These are phyloP conservation scores for Fraxinus sp. DNA, from an alignment of 305 asterid genomes.

Conservation along the genomic window DNA sequence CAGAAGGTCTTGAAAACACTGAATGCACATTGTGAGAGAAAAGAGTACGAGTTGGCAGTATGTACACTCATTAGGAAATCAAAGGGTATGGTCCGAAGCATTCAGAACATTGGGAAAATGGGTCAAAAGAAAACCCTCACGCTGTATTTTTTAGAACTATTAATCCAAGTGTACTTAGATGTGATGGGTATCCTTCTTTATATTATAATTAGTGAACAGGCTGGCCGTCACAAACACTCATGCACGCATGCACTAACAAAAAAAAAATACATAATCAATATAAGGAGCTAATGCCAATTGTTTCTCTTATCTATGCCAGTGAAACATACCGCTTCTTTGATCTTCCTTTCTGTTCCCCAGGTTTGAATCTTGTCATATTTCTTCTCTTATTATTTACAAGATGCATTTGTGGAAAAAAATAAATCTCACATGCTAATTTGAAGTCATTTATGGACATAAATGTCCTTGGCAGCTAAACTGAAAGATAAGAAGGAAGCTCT, in stretches of 20 bases:
- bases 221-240: not conserved
- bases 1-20: not conserved
- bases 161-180: not conserved
- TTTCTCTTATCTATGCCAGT: conserved; percentile 36
- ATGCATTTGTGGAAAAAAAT: not conserved
- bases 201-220: not conserved
- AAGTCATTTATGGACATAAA: not conserved
- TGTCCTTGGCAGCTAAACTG: not conserved
- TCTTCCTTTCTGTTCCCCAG: conserved; percentile 80
- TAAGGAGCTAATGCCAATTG: conserved; percentile 9
- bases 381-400: conserved; percentile 3
- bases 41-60: not conserved
- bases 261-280: not conserved
- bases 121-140: not conserved
- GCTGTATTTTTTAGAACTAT: not conserved
- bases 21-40: not conserved
- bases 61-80: not conserved
- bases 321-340: conserved; percentile 78
- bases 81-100: not conserved
- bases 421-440: not conserved
- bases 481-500: conserved; percentile 58
- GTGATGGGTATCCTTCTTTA: not conserved
- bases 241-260: not conserved
- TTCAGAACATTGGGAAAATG: not conserved
- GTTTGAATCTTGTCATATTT: conserved; percentile 25